Conservation (phyloP, 352 stramenopile genomes). For the Nothophytophthora sp. region DNA sequence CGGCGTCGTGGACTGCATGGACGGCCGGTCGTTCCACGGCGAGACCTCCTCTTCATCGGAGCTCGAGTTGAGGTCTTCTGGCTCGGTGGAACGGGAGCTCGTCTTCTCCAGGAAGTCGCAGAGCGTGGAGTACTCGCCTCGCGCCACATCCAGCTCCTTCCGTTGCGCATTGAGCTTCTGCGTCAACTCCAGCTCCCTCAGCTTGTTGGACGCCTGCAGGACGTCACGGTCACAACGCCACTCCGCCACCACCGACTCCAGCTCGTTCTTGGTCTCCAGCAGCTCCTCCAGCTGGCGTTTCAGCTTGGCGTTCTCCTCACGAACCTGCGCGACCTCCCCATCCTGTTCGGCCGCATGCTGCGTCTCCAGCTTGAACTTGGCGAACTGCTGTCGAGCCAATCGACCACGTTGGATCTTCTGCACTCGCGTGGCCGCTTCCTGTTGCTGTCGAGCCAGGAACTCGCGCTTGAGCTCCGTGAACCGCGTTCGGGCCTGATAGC, state of each 20-base stretch:
- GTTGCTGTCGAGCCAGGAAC: constrained; percentile 11
- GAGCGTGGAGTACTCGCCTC: constrained; percentile 45
- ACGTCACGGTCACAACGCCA: constrained; percentile 58
- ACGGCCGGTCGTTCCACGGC: constrained; percentile 33
- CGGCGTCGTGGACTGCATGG: constrained; percentile 18
- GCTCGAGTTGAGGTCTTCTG: constrained; percentile 42
- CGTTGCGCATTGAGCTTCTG: constrained; percentile 53
- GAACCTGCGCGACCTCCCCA: constrained; percentile 38
- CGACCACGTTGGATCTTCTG: constrained; percentile 50
- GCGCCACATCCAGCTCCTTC: constrained; percentile 46
- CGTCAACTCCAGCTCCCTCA: constrained; percentile 57
- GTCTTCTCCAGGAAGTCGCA: constrained; percentile 55
- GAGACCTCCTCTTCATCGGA: constrained; percentile 31
- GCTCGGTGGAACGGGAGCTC: constrained; percentile 47
- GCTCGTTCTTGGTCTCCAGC: constrained; percentile 56
- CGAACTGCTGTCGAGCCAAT: constrained; percentile 53
- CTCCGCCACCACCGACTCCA: constrained; percentile 60
- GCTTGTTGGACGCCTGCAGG: constrained; percentile 51
- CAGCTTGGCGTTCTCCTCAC: constrained; percentile 56
- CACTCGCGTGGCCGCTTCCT: constrained; percentile 29
- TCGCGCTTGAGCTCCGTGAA: constrained; percentile 25
- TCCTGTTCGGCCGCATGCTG: constrained; percentile 21
- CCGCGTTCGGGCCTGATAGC: constrained; percentile 21
- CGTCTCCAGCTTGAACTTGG: constrained; percentile 52
- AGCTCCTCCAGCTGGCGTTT: constrained; percentile 62